These are phyloP conservation scores for Nemania serpens DNA, from an alignment of 2,329 filamentous ascomycete species.

Conservation along the genomic window DNA sequence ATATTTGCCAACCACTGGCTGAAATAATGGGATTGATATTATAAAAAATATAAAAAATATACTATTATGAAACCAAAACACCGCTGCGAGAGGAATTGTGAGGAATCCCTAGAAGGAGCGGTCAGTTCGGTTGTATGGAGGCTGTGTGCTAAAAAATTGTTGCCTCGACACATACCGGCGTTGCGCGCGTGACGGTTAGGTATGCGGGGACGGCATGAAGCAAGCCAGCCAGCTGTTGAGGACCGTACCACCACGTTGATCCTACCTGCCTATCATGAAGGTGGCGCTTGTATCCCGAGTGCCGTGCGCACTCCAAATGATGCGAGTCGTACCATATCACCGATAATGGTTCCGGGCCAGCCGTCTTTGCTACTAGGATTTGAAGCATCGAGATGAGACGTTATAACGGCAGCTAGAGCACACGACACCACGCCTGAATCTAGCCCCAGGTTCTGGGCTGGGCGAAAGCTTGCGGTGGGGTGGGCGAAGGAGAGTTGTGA, in stretches of 20 bases:
- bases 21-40: background rate
- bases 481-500: conserved; percentile 16
- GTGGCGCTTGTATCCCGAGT: conserved; percentile 2
- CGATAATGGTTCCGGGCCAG: conserved; percentile 2
- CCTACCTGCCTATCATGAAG: conserved; percentile 21
- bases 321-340: conserved; percentile 14
- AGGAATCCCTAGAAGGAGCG: conserved; percentile 6
- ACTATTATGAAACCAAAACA: background rate
- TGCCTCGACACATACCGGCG: conserved; percentile 15
- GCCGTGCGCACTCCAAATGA: background rate
- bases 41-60: background rate
- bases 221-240: conserved; percentile 18
- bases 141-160: conserved; percentile 14
- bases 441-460: conserved; percentile 14
- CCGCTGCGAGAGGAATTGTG: background rate
- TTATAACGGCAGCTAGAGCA: conserved; percentile 6
- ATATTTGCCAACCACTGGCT: background rate
- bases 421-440: conserved; percentile 5
- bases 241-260: conserved; percentile 13
- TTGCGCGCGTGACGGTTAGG: conserved; percentile 21
- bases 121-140: conserved; percentile 17
- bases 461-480: background rate
- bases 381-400: background rate
- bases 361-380: background rate
- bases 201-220: conserved; percentile 26